Conservation (phyloP, 805 yeast species). For the Ogataea paraovalis region DNA sequence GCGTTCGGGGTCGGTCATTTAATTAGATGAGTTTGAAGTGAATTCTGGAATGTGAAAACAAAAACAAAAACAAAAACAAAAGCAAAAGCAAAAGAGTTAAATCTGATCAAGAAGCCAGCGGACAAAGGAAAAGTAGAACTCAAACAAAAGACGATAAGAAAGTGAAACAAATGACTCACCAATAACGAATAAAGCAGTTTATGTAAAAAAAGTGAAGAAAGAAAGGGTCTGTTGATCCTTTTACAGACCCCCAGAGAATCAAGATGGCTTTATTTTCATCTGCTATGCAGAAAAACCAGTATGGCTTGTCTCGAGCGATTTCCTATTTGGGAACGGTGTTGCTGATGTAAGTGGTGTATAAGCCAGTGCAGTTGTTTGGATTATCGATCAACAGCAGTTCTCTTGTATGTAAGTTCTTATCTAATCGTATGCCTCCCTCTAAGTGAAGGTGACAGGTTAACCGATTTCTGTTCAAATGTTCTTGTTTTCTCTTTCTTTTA, state of each 20-base stretch:
- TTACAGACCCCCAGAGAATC: no score
- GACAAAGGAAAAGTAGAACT: no score
- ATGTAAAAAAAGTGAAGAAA: neutral
- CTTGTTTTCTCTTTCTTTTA: no score
- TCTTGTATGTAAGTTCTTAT: neutral
- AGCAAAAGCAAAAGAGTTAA: no score
- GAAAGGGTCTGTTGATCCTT: neutral
- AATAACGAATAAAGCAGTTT: no score
- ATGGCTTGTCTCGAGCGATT: neutral
- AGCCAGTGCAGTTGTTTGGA: no score
- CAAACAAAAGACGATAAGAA: no score
- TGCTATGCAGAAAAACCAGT: neutral
- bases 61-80: no score
- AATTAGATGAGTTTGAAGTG: neutral
- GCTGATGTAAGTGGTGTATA: neutral
- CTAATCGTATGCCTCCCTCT: neutral
- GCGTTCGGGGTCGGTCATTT: conserved; percentile 1
- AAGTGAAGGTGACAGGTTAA: no score
- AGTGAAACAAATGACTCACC: no score
- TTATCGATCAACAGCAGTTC: neutral
- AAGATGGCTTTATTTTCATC: neutral
- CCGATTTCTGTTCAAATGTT: no score
- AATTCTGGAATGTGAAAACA: neutral
- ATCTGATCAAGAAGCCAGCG: no score
- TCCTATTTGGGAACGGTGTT: neutral